Evolutionary conservation across 805 yeast species (phyloP).

Genomic region (Hanseniaspora valbyensis): DNA sequence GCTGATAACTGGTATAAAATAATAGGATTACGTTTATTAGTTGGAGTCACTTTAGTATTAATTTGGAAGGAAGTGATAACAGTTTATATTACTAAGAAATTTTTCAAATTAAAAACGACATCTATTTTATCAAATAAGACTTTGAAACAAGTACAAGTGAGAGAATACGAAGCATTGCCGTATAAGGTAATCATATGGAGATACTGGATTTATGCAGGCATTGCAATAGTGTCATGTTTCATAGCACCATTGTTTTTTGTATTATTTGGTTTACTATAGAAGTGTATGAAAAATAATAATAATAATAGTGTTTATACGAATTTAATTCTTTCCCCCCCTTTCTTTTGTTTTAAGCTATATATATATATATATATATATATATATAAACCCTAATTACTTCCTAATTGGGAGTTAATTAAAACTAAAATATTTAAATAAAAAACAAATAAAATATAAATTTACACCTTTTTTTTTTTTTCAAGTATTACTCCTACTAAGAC

Average conservation of each 20-base stretch:
- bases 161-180: conserved; percentile 43
- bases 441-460: no score
- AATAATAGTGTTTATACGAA: no score
- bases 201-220: conserved; percentile 70
- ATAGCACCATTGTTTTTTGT: conserved; percentile 26
- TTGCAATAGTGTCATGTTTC: conserved; percentile 44
- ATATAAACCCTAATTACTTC: background rate
- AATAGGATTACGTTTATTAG: conserved; percentile 37
- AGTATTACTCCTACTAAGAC: no score
- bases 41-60: conserved; percentile 55
- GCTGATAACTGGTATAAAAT: conserved; percentile 22
- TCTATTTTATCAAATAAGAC: conserved; percentile 23
- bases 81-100: conserved; percentile 50
- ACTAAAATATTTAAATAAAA: no score
- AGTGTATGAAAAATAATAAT: no score
- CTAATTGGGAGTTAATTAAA: background rate
- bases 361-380: no score
- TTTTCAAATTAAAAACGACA: conserved; percentile 28
- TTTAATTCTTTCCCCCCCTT: no score
- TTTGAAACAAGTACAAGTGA: conserved; percentile 21
- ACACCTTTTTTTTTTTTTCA: background rate
- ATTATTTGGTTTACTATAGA: conserved; percentile 10
- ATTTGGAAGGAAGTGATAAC: conserved; percentile 60
- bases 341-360: no score
- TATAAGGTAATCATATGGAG: conserved; percentile 71